Conservation (phyloP, 2,329 filamentous ascomycete species). For the Colletotrichum spaethianum region DNA sequence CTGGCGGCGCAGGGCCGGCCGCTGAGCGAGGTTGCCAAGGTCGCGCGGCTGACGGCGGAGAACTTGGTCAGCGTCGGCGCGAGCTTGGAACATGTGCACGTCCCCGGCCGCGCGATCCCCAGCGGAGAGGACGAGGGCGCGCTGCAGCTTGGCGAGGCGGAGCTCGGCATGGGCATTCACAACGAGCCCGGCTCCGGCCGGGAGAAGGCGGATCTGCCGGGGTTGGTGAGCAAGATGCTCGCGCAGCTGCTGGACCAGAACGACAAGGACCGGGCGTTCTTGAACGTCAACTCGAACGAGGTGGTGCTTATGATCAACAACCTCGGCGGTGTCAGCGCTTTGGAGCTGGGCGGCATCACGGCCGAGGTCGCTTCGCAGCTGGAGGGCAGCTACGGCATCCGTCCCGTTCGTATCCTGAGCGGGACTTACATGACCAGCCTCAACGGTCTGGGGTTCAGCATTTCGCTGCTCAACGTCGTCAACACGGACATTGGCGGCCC, state of each 20-base stretch:
- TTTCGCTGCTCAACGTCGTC: slow-evolving; percentile 77
- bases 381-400: slow-evolving; percentile 68
- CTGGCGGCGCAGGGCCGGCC: slow-evolving; percentile 79
- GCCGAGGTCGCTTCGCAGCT: slow-evolving; percentile 78
- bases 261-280: slow-evolving; percentile 80
- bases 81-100: slow-evolving; percentile 91
- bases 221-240: slow-evolving; percentile 76
- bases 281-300: slow-evolving; percentile 73
- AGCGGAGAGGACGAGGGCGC: slow-evolving; percentile 64
- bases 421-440: slow-evolving; percentile 86
- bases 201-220: slow-evolving; percentile 65
- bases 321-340: slow-evolving; percentile 78
- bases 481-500: slow-evolving; percentile 71
- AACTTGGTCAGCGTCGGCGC: slow-evolving; percentile 90
- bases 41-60: slow-evolving; percentile 79
- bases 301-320: slow-evolving; percentile 83
- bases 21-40: slow-evolving; percentile 79
- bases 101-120: slow-evolving; percentile 78
- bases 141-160: slow-evolving; percentile 70
- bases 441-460: slow-evolving; percentile 82
- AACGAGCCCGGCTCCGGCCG: slow-evolving; percentile 75
- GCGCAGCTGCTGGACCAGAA: slow-evolving; percentile 75
- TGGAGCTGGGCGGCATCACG: slow-evolving; percentile 81
- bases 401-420: slow-evolving; percentile 74
- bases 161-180: slow-evolving; percentile 84